Evolutionary conservation across 169 alveolate species (phyloP).

Genomic region (Plasmodium blacklocki): DNA sequence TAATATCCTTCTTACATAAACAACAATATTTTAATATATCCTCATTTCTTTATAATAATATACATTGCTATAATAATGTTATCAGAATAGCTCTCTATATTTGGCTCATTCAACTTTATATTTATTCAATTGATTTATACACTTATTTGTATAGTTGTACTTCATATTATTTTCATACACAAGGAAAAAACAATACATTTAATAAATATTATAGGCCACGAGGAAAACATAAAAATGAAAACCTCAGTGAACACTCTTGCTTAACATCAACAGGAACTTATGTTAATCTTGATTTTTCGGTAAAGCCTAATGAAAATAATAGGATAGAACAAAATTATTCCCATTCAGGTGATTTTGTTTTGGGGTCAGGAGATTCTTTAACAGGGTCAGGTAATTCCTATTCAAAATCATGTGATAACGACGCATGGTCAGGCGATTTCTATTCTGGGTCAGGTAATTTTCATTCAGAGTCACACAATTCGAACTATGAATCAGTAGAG

Average conservation of each 20-base stretch:
- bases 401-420: too few species aligned
- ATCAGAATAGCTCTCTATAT: slow-evolving; percentile 44
- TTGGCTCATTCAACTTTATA: slow-evolving; percentile 70
- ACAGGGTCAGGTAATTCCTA: too few species aligned
- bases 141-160: slow-evolving; percentile 18
- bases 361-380: too few species aligned
- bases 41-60: slow-evolving; percentile 44
- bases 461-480: too few species aligned
- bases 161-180: not conserved
- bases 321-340: too few species aligned
- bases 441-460: too few species aligned
- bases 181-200: not conserved
- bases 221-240: not conserved
- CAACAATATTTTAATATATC: slow-evolving; percentile 60
- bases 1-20: slow-evolving; percentile 72
- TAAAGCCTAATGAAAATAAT: too few species aligned
- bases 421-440: too few species aligned
- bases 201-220: not conserved
- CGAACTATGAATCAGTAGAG: too few species aligned
- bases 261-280: too few species aligned
- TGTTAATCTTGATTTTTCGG: too few species aligned
- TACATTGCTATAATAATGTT: slow-evolving; percentile 43
- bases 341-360: too few species aligned
- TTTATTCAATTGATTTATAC: slow-evolving; percentile 56
- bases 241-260: not conserved